These are phyloP conservation scores for Globisporangium lucens DNA, from an alignment of 352 stramenopile species.

Conservation along the genomic window DNA sequence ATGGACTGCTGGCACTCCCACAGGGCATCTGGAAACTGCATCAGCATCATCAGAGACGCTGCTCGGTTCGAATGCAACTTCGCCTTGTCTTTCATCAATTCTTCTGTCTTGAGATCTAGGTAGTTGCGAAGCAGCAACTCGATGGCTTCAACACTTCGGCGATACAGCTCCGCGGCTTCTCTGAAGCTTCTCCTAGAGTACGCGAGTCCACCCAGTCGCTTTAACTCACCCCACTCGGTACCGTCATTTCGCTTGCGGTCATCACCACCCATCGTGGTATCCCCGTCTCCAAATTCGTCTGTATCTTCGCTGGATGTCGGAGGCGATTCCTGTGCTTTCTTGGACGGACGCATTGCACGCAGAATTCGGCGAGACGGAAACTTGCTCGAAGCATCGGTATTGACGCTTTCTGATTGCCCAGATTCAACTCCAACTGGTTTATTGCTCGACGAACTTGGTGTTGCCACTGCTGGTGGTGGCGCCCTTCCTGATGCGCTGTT, in stretches of 20 bases:
- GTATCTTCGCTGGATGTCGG: slow-evolving; percentile 3
- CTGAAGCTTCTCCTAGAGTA: slow-evolving; percentile 41
- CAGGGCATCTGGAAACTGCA: slow-evolving; percentile 66
- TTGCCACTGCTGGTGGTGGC: not conserved
- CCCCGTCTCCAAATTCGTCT: slow-evolving; percentile 11
- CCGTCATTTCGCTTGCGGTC: slow-evolving; percentile 30
- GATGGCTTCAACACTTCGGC: slow-evolving; percentile 50
- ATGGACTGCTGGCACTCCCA: slow-evolving; percentile 68
- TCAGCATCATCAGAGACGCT: slow-evolving; percentile 77
- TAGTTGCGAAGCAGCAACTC: slow-evolving; percentile 34
- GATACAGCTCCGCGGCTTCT: slow-evolving; percentile 57
- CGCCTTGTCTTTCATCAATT: slow-evolving; percentile 67
- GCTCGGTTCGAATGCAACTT: slow-evolving; percentile 81
- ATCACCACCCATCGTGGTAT: slow-evolving; percentile 24
- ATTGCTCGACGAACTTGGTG: not conserved
- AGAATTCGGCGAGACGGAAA: slow-evolving; percentile 13
- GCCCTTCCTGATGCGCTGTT: not conserved
- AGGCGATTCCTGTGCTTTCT: not conserved
- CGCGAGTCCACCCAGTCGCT: slow-evolving; percentile 47
- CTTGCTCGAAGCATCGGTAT: not conserved
- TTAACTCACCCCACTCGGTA: slow-evolving; percentile 57
- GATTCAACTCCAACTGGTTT: not conserved
- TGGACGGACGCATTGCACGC: slow-evolving; percentile 11
- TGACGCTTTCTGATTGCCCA: not conserved
- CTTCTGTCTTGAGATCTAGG: slow-evolving; percentile 28